Percentiles rank a stretch among this genome's conserved stretches.
phyloP scores from a whole-genome alignment of 1,139 yeast genomes.

The Yamadazyma trypodendri region DNA sequence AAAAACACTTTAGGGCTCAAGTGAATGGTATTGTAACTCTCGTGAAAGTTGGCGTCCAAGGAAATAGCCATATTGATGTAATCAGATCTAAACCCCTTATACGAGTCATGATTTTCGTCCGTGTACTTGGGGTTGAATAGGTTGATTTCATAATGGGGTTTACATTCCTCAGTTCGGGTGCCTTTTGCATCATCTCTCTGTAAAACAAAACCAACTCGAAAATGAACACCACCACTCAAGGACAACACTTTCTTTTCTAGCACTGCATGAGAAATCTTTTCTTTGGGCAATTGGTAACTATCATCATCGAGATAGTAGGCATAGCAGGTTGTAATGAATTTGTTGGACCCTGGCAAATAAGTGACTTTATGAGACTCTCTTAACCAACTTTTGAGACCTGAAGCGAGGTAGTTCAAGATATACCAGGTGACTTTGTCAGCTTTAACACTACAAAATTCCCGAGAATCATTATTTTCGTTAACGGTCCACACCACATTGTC shows the following conservation, averaged over 20 bases:
- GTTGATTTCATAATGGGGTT: conserved; percentile 70
- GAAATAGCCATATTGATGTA: conserved; percentile 48
- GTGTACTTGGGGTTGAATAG: conserved; percentile 65
- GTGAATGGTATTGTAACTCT: conserved; percentile 43
- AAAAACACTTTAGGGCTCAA: conserved; percentile 39
- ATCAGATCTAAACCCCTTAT: conserved; percentile 39
- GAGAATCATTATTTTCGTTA: conserved; percentile 41
- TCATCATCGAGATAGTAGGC: conserved; percentile 48
- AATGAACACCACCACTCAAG: conserved; percentile 59
- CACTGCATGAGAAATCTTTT: conserved; percentile 4
- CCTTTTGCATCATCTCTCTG: conserved; percentile 42
- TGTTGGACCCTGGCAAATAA: conserved; percentile 43
- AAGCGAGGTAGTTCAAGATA: conserved; percentile 61
- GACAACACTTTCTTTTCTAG: conserved; percentile 54
- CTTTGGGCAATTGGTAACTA: conserved; percentile 5
- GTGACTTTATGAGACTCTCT: conserved; percentile 45
- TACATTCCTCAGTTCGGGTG: conserved; percentile 50
- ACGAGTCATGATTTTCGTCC: conserved; percentile 38
- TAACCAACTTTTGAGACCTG: conserved; percentile 62
- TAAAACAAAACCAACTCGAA: conserved; percentile 58
- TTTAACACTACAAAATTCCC: conserved; percentile 34
- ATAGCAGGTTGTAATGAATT: conserved; percentile 47
- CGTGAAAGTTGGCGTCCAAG: conserved; percentile 49
- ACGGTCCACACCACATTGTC: conserved; percentile 41
- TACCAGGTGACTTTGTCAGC: conserved; percentile 43